Percentiles rank a stretch among this genome's conserved stretches.
Conservation (phyloP, 352 stramenopile species). For the Globisporangium recalcitrans region DNA sequence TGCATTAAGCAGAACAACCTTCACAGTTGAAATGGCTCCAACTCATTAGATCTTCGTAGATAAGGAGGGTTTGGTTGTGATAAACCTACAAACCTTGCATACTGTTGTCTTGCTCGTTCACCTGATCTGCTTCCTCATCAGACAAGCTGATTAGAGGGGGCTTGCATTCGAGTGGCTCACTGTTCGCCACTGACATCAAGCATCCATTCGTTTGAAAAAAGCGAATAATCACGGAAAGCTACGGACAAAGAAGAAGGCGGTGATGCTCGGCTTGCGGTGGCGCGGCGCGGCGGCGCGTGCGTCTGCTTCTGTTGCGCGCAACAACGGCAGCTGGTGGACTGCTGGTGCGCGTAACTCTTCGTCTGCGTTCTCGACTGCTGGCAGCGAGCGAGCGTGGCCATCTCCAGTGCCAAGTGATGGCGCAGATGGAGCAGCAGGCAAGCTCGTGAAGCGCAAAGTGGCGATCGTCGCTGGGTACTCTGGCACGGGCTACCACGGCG, state of each 20-base stretch:
- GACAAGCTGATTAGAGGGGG: neutral
- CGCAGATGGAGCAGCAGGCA: neutral
- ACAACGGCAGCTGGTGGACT: neutral
- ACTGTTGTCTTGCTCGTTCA: no score
- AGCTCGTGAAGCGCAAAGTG: constrained; percentile 81
- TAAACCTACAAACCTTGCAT: no score
- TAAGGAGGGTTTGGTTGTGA: no score
- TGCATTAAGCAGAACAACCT: no score
- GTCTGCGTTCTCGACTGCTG: neutral
- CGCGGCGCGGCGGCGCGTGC: neutral
- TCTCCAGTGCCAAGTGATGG: neutral
- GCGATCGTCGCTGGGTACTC: constrained; percentile 82
- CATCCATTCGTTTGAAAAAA: neutral
- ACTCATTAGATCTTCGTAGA: no score
- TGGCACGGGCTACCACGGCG: constrained; percentile 70
- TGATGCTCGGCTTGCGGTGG: constrained; percentile 9
- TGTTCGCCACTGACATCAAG: neutral
- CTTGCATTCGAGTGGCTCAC: neutral
- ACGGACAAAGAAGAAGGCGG: neutral
- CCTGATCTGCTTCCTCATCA: neutral
- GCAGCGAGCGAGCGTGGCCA: neutral
- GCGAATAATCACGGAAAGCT: constrained; percentile 2
- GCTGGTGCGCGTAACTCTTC: neutral
- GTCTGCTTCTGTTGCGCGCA: neutral
- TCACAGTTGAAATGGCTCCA: no score